Base-by-base conservation (phyloP, 352 stramenopile genomes). In the Pythium myriotylum region DNA sequence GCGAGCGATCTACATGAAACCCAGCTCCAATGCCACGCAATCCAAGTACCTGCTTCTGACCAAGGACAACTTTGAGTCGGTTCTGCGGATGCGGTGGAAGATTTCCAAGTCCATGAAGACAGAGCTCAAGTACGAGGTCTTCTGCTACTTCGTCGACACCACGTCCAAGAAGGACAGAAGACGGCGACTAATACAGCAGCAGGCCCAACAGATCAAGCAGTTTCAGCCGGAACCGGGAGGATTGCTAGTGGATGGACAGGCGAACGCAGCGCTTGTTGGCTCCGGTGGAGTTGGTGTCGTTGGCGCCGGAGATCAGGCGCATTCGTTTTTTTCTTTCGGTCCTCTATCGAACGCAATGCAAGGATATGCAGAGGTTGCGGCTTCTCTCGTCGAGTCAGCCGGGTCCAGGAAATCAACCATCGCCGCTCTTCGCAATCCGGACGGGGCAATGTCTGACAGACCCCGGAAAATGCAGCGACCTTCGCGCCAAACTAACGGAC, bases 61-160 rank as follows among this genome's bases (percentile, higher is more conserved):
- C 14, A 79, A 84, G 32, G 79, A 89, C 32, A 91, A 91, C 63
- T 91, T 91, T 51, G 79, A 87, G 46, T 68, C 77, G 19, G 63
- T 85, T 50, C 63, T 91, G 60, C 76, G 79, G 29, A 75, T 84
- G 68, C 81, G 81, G 46, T 91, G 81, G 81, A 89, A 89, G 74
- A 77, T 91, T n/a, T 74, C 79, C 35, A 78, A 80, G 29, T 88
- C 76, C 33, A 91, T 88, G 78, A 91, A 91, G 62, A 77, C 82
- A 24, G 81, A 91, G 46, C 78, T 91, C 50, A 91, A 89, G 73
- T 91, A 88, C 67, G 81, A 91, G 46, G 71, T 91, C 5, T 91
- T 91, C 58, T 86, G 79, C 60, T 91, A 91, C 61, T 91, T 91
- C 66, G 72, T 88, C 47, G 81, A 91, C 69, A 75, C 74, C 16